These are phyloP conservation scores for Glebionis coronaria DNA, from an alignment of 129 eudicot species.

Conservation along the genomic window DNA sequence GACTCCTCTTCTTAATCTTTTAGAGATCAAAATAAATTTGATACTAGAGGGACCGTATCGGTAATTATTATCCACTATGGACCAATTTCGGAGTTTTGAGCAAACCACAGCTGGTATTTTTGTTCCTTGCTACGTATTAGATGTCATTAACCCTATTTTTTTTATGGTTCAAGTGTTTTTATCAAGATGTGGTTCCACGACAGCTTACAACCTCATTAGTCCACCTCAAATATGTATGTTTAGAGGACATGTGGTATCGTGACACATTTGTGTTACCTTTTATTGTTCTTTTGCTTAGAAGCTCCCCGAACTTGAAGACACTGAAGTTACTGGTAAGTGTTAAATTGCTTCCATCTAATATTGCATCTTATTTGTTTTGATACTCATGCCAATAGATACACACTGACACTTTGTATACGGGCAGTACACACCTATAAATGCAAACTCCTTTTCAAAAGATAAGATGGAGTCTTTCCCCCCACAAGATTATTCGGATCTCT, in stretches of 20 bases:
- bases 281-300: not conserved
- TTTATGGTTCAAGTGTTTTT: not conserved
- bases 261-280: not conserved
- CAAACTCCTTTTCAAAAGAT: too few species aligned
- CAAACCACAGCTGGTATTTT: too few species aligned
- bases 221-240: conserved; percentile 4
- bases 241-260: not conserved
- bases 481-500: too few species aligned
- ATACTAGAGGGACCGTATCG: too few species aligned
- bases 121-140: too few species aligned
- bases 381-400: not conserved
- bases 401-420: too few species aligned
- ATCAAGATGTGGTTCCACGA: conserved; percentile 1
- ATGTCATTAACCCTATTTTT: not conserved
- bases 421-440: too few species aligned
- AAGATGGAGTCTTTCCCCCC: too few species aligned
- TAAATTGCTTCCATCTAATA: not conserved
- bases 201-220: conserved; percentile 2
- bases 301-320: conserved; percentile 11
- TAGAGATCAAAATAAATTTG: too few species aligned
- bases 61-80: too few species aligned
- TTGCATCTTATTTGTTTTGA: not conserved
- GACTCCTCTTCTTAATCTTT: too few species aligned
- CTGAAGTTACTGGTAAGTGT: not conserved
- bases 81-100: too few species aligned